Evolutionary conservation across 1,284 basidiomycete genomes (phyloP).

Genomic region (Cystobasidium sp.): DNA sequence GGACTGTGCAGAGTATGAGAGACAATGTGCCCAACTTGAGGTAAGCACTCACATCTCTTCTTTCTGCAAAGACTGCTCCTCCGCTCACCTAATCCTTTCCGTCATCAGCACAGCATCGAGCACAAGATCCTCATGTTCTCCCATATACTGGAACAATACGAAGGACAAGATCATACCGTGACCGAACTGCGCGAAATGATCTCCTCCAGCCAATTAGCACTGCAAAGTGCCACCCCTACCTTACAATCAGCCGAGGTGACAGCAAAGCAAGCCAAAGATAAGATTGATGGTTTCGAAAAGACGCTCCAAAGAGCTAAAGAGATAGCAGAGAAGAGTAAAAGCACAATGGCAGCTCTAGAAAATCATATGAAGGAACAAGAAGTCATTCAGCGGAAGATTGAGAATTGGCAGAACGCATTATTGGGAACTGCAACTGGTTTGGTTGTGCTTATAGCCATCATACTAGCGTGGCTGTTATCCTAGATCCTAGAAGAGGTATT

Average conservation of each 20-base stretch:
- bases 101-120: constrained; percentile 37
- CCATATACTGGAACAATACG: constrained; percentile 38
- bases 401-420: constrained; percentile 15
- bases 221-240: constrained; percentile 8
- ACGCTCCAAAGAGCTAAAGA: constrained; percentile 19
- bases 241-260: constrained; percentile 4
- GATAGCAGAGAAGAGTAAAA: constrained; percentile 7
- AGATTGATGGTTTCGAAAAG: not conserved
- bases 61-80: not conserved
- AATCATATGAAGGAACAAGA: constrained; percentile 33
- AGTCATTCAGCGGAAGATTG: constrained; percentile 22
- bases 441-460: constrained; percentile 9
- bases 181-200: constrained; percentile 33
- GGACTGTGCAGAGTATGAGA: constrained; percentile 38
- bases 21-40: constrained; percentile 40
- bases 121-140: constrained; percentile 42
- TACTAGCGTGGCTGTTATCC: constrained; percentile 29
- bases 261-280: not conserved
- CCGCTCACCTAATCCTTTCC: not conserved
- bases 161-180: constrained; percentile 33
- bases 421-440: constrained; percentile 12
- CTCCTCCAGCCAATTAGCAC: not conserved
- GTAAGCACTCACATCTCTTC: not conserved
- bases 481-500: too few relatives aligned
- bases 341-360: constrained; percentile 28